phyloP scores from a whole-genome alignment of 352 stramenopile species.

The Globisporangium radiosum region DNA sequence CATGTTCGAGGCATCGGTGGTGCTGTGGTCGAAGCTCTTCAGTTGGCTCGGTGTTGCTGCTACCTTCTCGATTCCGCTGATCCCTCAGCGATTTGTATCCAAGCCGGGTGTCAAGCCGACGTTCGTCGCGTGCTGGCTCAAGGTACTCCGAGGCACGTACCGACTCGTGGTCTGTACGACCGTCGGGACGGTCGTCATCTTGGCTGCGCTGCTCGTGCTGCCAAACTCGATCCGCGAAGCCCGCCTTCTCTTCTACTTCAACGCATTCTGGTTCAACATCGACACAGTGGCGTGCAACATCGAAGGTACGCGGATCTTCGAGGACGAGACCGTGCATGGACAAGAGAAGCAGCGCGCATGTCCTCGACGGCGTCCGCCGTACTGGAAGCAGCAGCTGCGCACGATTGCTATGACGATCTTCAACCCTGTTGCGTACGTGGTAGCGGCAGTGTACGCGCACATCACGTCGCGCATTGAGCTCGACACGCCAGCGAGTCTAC shows the following conservation, averaged over 20 bases:
- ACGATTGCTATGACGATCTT: not conserved
- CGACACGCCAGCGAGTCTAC: not conserved
- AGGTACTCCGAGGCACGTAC: not conserved
- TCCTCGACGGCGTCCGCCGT: not conserved
- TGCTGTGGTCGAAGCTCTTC: conserved; percentile 6
- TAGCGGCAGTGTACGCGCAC: conserved; percentile 7
- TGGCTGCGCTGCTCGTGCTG: not conserved
- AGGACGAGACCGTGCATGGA: not conserved
- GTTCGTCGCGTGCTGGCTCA: conserved; percentile 6
- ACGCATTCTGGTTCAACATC: not conserved
- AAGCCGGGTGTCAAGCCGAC: not conserved
- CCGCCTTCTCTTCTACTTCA: conserved; percentile 3
- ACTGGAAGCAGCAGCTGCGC: conserved; percentile 7
- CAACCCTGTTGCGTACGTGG: not conserved
- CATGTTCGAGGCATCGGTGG: not conserved
- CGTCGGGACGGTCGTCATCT: not conserved
- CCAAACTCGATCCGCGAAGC: not conserved
- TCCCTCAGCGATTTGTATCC: not conserved
- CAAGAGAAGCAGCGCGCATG: not conserved
- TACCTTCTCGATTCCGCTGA: not conserved
- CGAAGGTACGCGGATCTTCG: not conserved
- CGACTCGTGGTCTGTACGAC: not conserved
- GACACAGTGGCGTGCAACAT: conserved; percentile 2
- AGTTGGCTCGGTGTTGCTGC: not conserved
- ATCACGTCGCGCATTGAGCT: not conserved